These are phyloP conservation scores for Yarrowia galli DNA, from an alignment of 1,139 yeast genomes.

Conservation along the genomic window DNA sequence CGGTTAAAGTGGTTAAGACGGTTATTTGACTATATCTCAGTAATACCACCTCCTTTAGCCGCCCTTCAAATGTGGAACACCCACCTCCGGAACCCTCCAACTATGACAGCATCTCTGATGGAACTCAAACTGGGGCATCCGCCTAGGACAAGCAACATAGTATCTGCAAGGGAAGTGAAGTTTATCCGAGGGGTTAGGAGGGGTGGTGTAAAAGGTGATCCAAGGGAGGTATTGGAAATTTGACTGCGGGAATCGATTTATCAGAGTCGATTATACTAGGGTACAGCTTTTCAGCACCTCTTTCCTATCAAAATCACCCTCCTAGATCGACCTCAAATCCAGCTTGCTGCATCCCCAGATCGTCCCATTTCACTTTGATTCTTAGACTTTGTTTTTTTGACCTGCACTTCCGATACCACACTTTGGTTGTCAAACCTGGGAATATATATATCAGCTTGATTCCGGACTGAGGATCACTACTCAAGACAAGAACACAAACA, in stretches of 20 bases:
- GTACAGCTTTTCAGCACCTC: not conserved
- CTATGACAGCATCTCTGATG: not conserved
- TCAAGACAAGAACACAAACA: not conserved
- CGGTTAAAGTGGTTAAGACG: no score
- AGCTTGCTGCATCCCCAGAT: slow-evolving; percentile 16
- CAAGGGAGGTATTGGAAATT: no score
- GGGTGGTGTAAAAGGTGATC: not conserved
- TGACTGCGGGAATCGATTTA: not conserved
- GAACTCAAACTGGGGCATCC: slow-evolving; percentile 27
- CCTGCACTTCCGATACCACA: slow-evolving; percentile 5
- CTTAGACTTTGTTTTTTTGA: not conserved
- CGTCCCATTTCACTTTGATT: slow-evolving; percentile 17
- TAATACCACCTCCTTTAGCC: no score
- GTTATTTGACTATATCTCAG: no score
- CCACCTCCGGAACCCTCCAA: no score
- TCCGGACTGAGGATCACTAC: no score
- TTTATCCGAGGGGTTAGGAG: not conserved
- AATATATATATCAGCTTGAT: not conserved
- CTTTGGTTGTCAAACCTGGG: not conserved
- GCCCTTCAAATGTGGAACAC: no score
- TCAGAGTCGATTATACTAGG: not conserved
- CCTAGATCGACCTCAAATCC: not conserved
- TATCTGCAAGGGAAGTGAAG: slow-evolving; percentile 13
- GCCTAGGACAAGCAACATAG: slow-evolving; percentile 7
- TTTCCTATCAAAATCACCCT: no score